phyloP scores from a whole-genome alignment of 345 rosid species.

The Brassica napus region Da-Ae NC_063436.1:22931001-22931500 shows the following conservation, averaged over 20 bases:
- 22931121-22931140: slow-evolving; percentile 30
- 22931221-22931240: slow-evolving; percentile 15
- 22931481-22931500: background rate
- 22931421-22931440: background rate
- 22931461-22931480: background rate
- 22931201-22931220: background rate
- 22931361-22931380: background rate
- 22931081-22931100: background rate
- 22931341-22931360: slow-evolving; percentile 3
- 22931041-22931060: no score
- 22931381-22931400: background rate
- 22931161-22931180: slow-evolving; percentile 18
- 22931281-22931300: slow-evolving; percentile 23
- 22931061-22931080: background rate
- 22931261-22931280: background rate
- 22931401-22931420: slow-evolving; percentile 5
- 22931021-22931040: no score
- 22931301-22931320: slow-evolving; percentile 2
- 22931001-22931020: no score
- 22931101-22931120: slow-evolving; percentile 6
- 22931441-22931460: background rate
- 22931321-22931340: background rate
- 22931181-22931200: slow-evolving; percentile 20
- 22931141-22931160: slow-evolving; percentile 9
- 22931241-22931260: slow-evolving; percentile 9